Base-by-base conservation (phyloP, 2,329 filamentous ascomycete genomes). In the Paraphoma sp. region DNA sequence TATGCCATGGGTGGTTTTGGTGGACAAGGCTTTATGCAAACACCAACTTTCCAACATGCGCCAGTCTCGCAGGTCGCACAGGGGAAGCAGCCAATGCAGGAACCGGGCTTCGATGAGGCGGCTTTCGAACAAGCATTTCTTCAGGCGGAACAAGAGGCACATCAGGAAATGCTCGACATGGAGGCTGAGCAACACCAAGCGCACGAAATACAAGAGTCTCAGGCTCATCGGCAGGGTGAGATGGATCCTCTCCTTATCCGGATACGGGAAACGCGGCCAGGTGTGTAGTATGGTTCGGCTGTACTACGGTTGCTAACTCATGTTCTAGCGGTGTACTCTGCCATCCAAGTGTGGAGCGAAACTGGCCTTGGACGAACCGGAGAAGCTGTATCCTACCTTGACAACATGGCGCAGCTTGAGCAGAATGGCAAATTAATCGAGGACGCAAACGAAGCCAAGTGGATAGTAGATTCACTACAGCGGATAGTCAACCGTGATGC, bases 61-160 rank as follows among this genome's bases (percentile, higher is more conserved):
- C 57, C 63, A 16, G 46, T 66, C 33, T 69, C 71, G 18, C 57
- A 68, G 28, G 56, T 67, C 29, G 63, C 70, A 42, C 71, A 72
- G 64, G 73, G 74, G 40, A 70, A 77, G 58, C 69, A 77, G 62
- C 63, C 59, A 45, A 67, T 65, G 14, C 62, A 73, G 51, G 74
- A 78, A 1, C 78, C 80, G 16, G 65, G 73, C 9, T 84, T 83
- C 54, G 82, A 86, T 53, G 82, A 85, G 40, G 83, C 80, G 17
- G 84, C 84, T 14, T 86, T 87, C 60, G 83, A 82, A 48, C 70
- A 77, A 46, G 84, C 84, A 2, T 87, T 86, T 63, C 82, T 83
- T 42, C 75, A 79, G 54, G 80, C 79, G n/a, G 71, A 77, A 45
- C 72, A 78, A 48, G 77, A 81, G 48, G 80, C 79, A 18, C 72